Evolutionary conservation across 805 yeast species (phyloP), one percentile per base, ranked within the genome.

Genomic region (Maudiozyma bulderi): DNA sequence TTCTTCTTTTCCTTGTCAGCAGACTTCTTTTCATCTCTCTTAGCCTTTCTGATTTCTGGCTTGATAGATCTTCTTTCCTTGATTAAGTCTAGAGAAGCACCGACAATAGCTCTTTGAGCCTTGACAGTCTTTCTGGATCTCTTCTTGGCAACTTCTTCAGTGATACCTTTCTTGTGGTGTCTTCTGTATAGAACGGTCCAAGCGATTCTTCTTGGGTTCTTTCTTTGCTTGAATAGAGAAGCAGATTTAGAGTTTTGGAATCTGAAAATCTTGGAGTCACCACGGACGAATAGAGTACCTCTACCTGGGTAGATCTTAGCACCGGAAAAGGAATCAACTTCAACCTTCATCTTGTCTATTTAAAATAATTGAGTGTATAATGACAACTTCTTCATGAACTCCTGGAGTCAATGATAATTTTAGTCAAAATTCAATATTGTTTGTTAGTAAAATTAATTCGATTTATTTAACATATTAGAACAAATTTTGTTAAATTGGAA

Each of bases 261-360:
- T 84, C 99, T 90, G 95, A 93, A 93, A 71, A 90, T 77, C 84
- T 93, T 93, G 72, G 98, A 90, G 88, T 93, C 99, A 70, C 98
- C 98, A 80, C 99, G 89, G 77, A 93, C 89, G 73, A 87, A 93
- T 75, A 93, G 84, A 73, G 95, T 88, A 78, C 99, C 98, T 83
- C 97, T 88, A 79, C 99, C 99, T 81, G 99, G 99, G 95, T 91
- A 93, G 83, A 93, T 91, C 81, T 91, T 91, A 71, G 91, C 77
- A 76, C 99, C 99, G 69, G 98, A 91, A 81, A 93, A 93, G 72
- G 97, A 86, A 78, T 93, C 98, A 80, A 91, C 80, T 85, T 91
- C 99, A 78, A 93, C 87, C 95, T 93, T 91, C 99, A 91, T 93
- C 20, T 40, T 50, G 43, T 50, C 46, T 50, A 29, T 28, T 13